A percentile compares a stretch with the other conserved stretches of the same genome.
phyloP scores from a whole-genome alignment of 164 flowering plant genomes.

The Nelumbo lutea region DNA sequence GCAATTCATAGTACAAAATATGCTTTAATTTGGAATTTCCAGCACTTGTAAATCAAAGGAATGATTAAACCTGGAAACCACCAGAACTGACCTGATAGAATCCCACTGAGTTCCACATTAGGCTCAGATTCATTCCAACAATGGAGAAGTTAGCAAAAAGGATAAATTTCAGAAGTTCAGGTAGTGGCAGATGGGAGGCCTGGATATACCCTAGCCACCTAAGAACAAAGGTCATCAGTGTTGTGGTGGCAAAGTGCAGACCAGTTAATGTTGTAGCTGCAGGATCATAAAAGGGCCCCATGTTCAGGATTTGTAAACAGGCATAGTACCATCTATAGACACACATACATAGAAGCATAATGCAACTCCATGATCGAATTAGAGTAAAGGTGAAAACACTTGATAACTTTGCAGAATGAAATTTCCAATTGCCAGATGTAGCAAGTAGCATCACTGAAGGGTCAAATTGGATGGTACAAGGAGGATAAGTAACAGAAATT shows the following conservation, averaged over 20 bases:
- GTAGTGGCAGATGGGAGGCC: slow-evolving; percentile 58
- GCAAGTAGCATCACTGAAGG: neutral
- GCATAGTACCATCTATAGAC: neutral
- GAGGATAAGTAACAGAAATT: no score
- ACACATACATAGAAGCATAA: neutral
- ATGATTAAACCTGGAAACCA: neutral
- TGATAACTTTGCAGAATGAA: neutral
- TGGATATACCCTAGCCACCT: slow-evolving; percentile 81
- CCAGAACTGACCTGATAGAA: slow-evolving; percentile 69
- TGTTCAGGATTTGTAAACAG: slow-evolving; percentile 1
- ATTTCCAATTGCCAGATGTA: neutral
- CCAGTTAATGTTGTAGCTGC: slow-evolving; percentile 96
- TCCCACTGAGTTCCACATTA: slow-evolving; percentile 95
- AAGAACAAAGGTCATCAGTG: slow-evolving; percentile 60
- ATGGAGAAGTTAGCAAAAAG: slow-evolving; percentile 86
- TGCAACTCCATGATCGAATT: neutral
- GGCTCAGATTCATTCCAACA: slow-evolving; percentile 91
- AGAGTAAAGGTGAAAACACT: neutral
- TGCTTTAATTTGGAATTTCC: neutral
- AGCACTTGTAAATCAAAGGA: neutral
- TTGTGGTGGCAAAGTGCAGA: slow-evolving; percentile 82
- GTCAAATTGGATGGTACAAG: no score
- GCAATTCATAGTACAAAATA: neutral
- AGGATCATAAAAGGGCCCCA: slow-evolving; percentile 5
- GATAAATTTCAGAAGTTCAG: slow-evolving; percentile 72